Evolutionary conservation across 1,284 basidiomycete genomes (phyloP), one percentile per base, ranked within the genome.

Genomic region (Mycena citricolor): DNA sequence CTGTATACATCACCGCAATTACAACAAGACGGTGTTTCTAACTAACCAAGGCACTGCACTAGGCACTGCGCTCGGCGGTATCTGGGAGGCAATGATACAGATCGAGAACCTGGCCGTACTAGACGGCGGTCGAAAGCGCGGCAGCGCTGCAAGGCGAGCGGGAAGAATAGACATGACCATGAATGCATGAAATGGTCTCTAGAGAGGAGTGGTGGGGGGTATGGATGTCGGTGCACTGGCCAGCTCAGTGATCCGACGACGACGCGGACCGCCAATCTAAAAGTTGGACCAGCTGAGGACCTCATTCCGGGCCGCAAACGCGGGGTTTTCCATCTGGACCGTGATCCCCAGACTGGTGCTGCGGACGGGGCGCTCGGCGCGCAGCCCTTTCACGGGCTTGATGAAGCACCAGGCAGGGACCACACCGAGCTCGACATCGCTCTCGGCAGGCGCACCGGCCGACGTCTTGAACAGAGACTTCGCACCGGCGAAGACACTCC

Each of bases 391-490:
- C 31, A 74, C 68, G 26, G 79, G 74, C 57, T 78, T 79, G 54
- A 79, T 53, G 68, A 88, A 86, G 57, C 75, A 79, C 83, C 85
- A 88, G 5, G 81, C 75, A 4, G 86, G 85, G 3, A 86, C 76
- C 14, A 82, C 73, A 23, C 86, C 85, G 23, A 85, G 62, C 57
- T 82, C 79, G 36, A 80, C 63, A 30, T 77, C 59, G 22, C 47
- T 67, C 34, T 70, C 69, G 61, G 56, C 21, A 36, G 51, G 36
- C 54, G 47, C 33, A 43, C 32, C 31, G 55, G 57, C 20, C 39
- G 42, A 33, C 25, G 61, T 36, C 53, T 68, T 69, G 62, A 73
- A 68, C 35, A 73, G 42, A 21, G 64, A 68, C 54, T 67, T 71
- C 5, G 65, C 52, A 4, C 58, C 42, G 5, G 60, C 58, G 17